Evolutionary conservation across 163 green algal genomes (phyloP).

Genomic region (Trebouxia gelatinosa): DNA sequence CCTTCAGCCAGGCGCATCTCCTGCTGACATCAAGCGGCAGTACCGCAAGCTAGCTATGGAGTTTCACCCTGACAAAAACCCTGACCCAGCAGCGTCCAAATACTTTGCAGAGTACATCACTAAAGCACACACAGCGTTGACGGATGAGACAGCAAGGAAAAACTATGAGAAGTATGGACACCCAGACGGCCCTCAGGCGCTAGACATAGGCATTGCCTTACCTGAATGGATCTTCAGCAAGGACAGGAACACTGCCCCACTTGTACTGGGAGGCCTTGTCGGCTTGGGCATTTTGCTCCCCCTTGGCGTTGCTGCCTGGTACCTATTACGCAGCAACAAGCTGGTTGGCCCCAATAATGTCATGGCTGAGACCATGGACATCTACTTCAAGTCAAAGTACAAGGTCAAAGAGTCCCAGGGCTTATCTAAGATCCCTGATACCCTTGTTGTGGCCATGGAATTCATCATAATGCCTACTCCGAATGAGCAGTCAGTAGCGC

Average conservation of each 20-base stretch:
- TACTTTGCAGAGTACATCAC: slow-evolving; percentile 94
- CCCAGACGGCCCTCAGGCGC: slow-evolving; percentile 88
- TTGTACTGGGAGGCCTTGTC: slow-evolving; percentile 85
- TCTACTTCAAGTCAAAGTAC: slow-evolving; percentile 68
- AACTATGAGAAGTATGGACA: slow-evolving; percentile 98
- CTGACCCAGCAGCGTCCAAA: slow-evolving; percentile 76
- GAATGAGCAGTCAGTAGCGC: slow-evolving; percentile 55
- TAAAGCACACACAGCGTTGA: slow-evolving; percentile 97
- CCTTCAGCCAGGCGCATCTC: slow-evolving; percentile 60
- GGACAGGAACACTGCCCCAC: slow-evolving; percentile 68
- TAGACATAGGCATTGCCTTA: slow-evolving; percentile 83
- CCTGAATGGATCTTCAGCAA: slow-evolving; percentile 86
- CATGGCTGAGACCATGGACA: slow-evolving; percentile 72
- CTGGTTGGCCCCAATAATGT: slow-evolving; percentile 83
- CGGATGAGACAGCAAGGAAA: slow-evolving; percentile 78
- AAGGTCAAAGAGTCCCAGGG: slow-evolving; percentile 82
- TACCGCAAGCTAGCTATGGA: slow-evolving; percentile 52
- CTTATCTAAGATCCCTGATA: slow-evolving; percentile 82
- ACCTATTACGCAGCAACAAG: slow-evolving; percentile 82
- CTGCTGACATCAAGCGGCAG: slow-evolving; percentile 78
- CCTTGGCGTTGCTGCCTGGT: slow-evolving; percentile 74
- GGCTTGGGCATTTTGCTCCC: slow-evolving; percentile 85
- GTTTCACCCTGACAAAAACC: slow-evolving; percentile 93
- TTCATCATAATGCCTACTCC: slow-evolving; percentile 82
- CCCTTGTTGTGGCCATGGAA: slow-evolving; percentile 86